Evolutionary conservation across 2,329 filamentous ascomycete genomes (phyloP), one percentile per base, ranked within the genome.

Genomic region (Paracamarosporium sp.): DNA sequence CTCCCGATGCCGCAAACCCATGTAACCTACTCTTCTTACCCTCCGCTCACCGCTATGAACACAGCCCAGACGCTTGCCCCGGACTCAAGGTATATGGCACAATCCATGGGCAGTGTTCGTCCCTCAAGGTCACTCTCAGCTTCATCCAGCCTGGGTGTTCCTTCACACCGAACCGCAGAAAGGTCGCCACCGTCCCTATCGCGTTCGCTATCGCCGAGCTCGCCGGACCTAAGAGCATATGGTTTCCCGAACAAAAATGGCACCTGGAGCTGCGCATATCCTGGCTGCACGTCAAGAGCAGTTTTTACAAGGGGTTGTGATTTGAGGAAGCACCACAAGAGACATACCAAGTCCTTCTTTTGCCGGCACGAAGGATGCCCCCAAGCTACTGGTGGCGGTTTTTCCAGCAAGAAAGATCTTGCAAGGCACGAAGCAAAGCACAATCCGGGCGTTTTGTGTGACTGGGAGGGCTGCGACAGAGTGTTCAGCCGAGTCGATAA

Each of bases 401-500:
- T 88, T 68, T 86, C 84, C 6, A 86, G 83, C 66, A 87, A 86
- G 68, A 88, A 88, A 65, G 86, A 88, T 61, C 81, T 85, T 20
- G 82, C 83, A 25, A 76, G 86, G 36, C 86, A 88, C 61, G 86
- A 88, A 69, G 85, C 85, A 41, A 87, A 86, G 68, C 86, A 88
- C 70, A 86, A 86, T 61, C 85, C 86, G 2, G 81, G 80, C n/a
- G 82, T 88, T 50, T 66, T 80, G 35, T 88, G 86, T 64, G 83
- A 86, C 61, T 86, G 82, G 82, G 78, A 81, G 28, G 83, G 81
- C 6, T 88, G 86, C 69, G 80, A 81, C 53, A 75, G 85, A 46
- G 77, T 88, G 2, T 88, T 88, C 68, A 86, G 83, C 69, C 79
- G 86, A 30, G 82, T 86, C 24, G 86, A 88, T 67, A 88, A 88